Evolutionary conservation across 1,139 yeast genomes (phyloP).

Genomic region (Debaryomyces udenii): DNA sequence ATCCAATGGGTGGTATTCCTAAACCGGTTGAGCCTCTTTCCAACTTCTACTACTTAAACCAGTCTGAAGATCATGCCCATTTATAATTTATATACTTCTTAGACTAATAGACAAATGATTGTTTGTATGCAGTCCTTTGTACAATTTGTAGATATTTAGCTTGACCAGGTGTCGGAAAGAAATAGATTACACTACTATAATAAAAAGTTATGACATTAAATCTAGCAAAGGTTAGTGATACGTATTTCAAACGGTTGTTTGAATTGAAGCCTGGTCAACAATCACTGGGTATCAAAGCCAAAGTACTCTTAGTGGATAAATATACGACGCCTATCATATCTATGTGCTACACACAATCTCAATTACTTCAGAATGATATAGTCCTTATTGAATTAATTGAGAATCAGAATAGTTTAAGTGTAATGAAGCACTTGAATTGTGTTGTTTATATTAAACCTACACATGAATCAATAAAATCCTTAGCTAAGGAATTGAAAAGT

Average conservation of each 20-base stretch:
- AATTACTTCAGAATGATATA: constrained; percentile 76
- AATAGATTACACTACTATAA: too few relatives aligned
- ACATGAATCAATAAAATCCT: constrained; percentile 58
- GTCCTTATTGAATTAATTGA: constrained; percentile 75
- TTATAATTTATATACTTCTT: constrained; percentile 8
- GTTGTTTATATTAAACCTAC: constrained; percentile 79
- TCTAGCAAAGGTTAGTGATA: constrained; percentile 37
- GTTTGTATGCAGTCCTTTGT: constrained; percentile 1
- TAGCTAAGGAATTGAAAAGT: constrained; percentile 65
- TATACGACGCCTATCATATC: constrained; percentile 83
- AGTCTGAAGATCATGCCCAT: constrained; percentile 17
- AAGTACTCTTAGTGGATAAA: constrained; percentile 76
- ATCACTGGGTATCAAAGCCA: constrained; percentile 51
- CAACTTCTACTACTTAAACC: constrained; percentile 35
- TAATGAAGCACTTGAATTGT: constrained; percentile 80
- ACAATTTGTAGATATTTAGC: background rate
- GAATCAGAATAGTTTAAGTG: constrained; percentile 64
- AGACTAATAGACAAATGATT: background rate
- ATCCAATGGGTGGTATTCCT: constrained; percentile 34
- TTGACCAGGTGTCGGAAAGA: too few relatives aligned
- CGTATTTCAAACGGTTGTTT: constrained; percentile 43
- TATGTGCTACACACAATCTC: constrained; percentile 85
- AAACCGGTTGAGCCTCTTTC: constrained; percentile 35
- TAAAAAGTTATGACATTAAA: constrained; percentile 30
- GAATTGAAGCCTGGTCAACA: constrained; percentile 21